These are phyloP conservation scores for Heritiera littoralis DNA, from an alignment of 345 rosid genomes.

Conservation along the genomic window DNA sequence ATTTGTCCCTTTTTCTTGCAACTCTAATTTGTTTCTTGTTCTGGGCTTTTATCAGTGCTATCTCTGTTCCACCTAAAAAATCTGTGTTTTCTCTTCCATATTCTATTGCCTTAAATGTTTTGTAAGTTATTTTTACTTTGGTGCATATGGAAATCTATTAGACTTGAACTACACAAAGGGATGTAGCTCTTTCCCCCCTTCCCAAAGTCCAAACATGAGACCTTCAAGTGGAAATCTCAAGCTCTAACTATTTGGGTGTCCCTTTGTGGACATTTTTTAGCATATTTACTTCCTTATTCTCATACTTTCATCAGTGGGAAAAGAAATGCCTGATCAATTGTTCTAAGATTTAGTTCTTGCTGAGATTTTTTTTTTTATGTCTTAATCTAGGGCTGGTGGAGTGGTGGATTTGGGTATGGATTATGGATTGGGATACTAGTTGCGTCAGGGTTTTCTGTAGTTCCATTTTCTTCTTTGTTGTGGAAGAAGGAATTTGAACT, in stretches of 20 bases:
- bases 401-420: constrained; percentile 90
- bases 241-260: not conserved
- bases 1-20: not conserved
- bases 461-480: constrained; percentile 65
- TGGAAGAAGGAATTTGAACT: constrained; percentile 81
- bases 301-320: constrained; percentile 7
- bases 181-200: not conserved
- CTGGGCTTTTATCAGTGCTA: not conserved
- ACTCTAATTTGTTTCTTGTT: not conserved
- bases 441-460: constrained; percentile 83
- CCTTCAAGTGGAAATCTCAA: not conserved
- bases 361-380: constrained; percentile 21
- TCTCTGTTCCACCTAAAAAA: not conserved
- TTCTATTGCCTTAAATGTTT: not conserved
- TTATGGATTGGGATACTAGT: constrained; percentile 88
- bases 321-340: not conserved
- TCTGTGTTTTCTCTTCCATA: not conserved
- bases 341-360: not conserved
- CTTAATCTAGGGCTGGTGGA: constrained; percentile 83
- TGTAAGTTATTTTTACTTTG: not conserved
- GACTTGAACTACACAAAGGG: not conserved
- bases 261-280: not conserved
- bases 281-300: not conserved
- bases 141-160: not conserved
- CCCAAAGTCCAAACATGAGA: not conserved